phyloP scores from a whole-genome alignment of 2,329 filamentous ascomycete species.

The Gaeumannomyces tritici region DNA sequence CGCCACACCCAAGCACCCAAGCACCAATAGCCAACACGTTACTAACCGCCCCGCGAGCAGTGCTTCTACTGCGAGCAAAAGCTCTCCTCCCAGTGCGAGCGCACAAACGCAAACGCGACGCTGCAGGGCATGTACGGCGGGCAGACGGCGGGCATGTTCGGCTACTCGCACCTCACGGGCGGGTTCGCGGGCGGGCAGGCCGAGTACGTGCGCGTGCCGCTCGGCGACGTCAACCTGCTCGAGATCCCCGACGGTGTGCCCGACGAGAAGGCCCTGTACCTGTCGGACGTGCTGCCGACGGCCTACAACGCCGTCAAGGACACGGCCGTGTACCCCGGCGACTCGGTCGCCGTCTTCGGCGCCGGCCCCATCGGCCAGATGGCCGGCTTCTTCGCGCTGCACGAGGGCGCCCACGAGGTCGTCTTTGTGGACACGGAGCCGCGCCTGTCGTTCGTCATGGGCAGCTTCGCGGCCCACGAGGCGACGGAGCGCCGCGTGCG shows the following conservation, averaged over 20 bases:
- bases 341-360: slow-evolving; percentile 77
- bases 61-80: slow-evolving; percentile 77
- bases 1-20: too few relatives aligned
- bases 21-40: too few relatives aligned
- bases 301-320: slow-evolving; percentile 78
- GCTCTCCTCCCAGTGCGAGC: slow-evolving; percentile 69
- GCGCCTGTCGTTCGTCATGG: slow-evolving; percentile 59
- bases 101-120: slow-evolving; percentile 64
- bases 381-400: slow-evolving; percentile 63
- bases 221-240: slow-evolving; percentile 72
- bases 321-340: slow-evolving; percentile 67
- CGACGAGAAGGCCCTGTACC: slow-evolving; percentile 72
- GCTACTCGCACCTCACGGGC: slow-evolving; percentile 70
- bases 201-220: slow-evolving; percentile 76
- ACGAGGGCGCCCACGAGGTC: slow-evolving; percentile 64
- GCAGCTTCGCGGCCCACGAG: slow-evolving; percentile 39
- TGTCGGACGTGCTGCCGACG: slow-evolving; percentile 73
- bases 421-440: slow-evolving; percentile 71
- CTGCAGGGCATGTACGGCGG: slow-evolving; percentile 71
- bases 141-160: slow-evolving; percentile 64
- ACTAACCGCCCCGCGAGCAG: slow-evolving; percentile 10
- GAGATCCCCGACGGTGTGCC: slow-evolving; percentile 70
- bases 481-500: slow-evolving; percentile 44
- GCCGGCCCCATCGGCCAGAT: slow-evolving; percentile 83
- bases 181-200: slow-evolving; percentile 84